Percentiles rank a stretch among this genome's conserved stretches.
Evolutionary conservation across 371 early-diverging fungal species (phyloP).

Genomic region (Mucor ambiguus): DNA sequence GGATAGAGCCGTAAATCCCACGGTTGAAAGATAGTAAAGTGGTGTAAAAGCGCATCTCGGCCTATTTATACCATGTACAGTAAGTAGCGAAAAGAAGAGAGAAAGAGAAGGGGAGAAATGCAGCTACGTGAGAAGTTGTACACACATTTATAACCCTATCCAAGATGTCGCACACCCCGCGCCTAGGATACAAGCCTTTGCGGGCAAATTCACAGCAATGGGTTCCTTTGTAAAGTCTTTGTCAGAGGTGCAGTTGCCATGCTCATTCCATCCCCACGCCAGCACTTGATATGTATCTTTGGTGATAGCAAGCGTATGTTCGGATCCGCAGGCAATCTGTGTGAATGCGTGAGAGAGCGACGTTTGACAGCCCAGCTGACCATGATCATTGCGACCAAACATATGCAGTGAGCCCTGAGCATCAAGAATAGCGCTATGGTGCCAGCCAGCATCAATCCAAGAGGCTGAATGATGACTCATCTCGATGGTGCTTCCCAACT

Average conservation of each 20-base stretch:
- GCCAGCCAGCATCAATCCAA: constrained; percentile 74
- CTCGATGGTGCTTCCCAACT: constrained; percentile 20
- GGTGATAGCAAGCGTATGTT: constrained; percentile 66
- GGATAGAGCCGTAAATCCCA: background rate
- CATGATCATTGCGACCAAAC: constrained; percentile 78
- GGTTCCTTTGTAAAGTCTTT: constrained; percentile 29
- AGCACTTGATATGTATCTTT: constrained; percentile 39
- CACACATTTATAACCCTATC: constrained; percentile 11
- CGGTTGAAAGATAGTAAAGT: background rate
- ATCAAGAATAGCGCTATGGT: constrained; percentile 60
- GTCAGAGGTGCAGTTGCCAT: constrained; percentile 77
- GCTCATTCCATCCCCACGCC: constrained; percentile 96
- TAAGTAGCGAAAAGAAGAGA: background rate
- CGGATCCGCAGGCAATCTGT: constrained; percentile 75
- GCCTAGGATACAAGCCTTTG: constrained; percentile 13
- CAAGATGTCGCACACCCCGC: constrained; percentile 37
- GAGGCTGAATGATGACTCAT: constrained; percentile 16
- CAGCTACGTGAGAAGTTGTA: background rate
- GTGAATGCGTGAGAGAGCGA: constrained; percentile 21
- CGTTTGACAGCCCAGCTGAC: constrained; percentile 54
- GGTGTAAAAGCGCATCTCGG: background rate
- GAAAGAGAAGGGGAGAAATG: background rate
- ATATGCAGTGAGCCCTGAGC: constrained; percentile 24
- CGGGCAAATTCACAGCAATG: background rate
- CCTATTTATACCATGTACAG: background rate